Base-by-base conservation (phyloP, 768 basidiomycete species). In the Naganishia friedmannii region DNA sequence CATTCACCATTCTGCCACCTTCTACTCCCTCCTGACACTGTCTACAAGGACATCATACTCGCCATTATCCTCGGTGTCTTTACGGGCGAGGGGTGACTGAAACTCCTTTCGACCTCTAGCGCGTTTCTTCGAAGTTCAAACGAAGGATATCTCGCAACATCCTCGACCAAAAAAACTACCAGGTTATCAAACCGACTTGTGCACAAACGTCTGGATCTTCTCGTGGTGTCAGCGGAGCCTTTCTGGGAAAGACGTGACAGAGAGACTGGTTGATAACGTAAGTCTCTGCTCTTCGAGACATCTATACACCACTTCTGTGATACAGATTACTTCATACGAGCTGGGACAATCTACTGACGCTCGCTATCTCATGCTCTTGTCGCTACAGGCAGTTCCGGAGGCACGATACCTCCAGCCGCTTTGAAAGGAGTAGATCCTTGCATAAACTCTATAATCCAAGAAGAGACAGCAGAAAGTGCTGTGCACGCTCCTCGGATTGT, bases 381-480 rank as follows among this genome's bases (percentile, higher is more conserved):
- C n/a, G 15, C 15, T 26, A 3, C 12, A 51, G 48, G 23, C 23
- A 23, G 48, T 8, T 23, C 12, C 3, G 23, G 23, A 51, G 48
- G 48, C n/a, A 51, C 48, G 48, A 8, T 42, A 15, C 42, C 15
- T 42, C 48, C n/a, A 3, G 23, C 6, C 48, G 48, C 7, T 2
- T 51, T 51, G 48, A 51, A 51, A 51, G 48, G 48, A 51, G 48
- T n/a, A 51, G 23, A 51, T 21, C 48, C 21, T 51, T 26, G n/a
- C 48, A 21, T n/a, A 23, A 4, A 37, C 34, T 37, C 13, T 21
- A 23, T n/a, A 4, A 51, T 51, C 4, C 19, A 3, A 12, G 7
- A 23, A 51, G 15, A n/a, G 48, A 23, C 23, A n/a, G n/a, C n/a
- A n/a, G n/a, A n/a, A n/a, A n/a, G 48, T 51, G 48, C 45, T 51